Base-by-base conservation (phyloP, 2,329 filamentous ascomycete species). In the Aureobasidium sp. region DNA sequence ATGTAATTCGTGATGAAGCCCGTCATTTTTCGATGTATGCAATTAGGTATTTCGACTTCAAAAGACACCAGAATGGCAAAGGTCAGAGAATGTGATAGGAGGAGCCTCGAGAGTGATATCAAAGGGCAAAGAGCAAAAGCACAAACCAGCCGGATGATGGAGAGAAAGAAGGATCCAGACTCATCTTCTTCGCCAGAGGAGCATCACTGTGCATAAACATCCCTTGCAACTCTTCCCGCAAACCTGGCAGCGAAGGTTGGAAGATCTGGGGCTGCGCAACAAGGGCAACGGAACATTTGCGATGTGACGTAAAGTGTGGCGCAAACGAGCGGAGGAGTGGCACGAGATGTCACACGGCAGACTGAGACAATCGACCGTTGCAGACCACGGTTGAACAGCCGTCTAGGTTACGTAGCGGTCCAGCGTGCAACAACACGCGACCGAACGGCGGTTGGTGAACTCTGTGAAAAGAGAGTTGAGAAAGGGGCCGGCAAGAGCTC, bases 1-100 rank as follows among this genome's bases (percentile, higher is more conserved):
- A 68, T 67, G 60, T 66, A 70, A 55, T 69, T 64, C 51, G 67
- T 66, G 46, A 69, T 67, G 58, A 66, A 67, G 17, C 65, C 46
- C 64, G 68, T 65, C 54, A 57, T 65, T 29, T 57, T 37, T 15
- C 7, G 17, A 46, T 57, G 13, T 21, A 35, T 15, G 7, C 40
- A 46, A 2, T 10, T 5, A 31, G 27, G 27, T 29, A 29, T 29
- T 37, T 40, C n/a, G 21, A 15, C 9, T 31, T 19, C 4, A 9
- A 19, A 19, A 13, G 5, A 33, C 15, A 46, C 21, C 29, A 15
- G 4, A 15, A 7, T 23, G 11, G 8, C 19, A 29, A 31, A 29
- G 21, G 19, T 19, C 42, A 19, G 29, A 33, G 27, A 23, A 35
- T n/a, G 33, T 45, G 38, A 23, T 37, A 17, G 17, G 15, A 10